These are phyloP conservation scores for Chlamydomonas sp. DNA, from an alignment of 139 green algal genomes.

Conservation along the genomic window DNA sequence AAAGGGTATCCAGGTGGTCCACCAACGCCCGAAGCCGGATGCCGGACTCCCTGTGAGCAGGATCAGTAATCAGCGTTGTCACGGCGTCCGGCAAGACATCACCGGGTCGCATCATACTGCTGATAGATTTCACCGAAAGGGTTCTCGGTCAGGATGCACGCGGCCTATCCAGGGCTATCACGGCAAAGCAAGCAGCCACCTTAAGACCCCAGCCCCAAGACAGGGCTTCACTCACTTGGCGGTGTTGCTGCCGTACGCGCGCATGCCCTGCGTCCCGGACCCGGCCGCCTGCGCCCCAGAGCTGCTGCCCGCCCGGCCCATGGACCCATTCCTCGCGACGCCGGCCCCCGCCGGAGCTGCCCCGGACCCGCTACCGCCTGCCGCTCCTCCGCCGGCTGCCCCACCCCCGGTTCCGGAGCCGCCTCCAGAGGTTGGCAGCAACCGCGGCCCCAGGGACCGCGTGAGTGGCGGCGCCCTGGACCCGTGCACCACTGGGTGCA, in stretches of 20 bases:
- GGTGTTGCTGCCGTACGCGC: neutral
- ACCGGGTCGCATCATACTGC: too few species aligned
- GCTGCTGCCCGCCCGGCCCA: too few species aligned
- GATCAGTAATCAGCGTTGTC: too few species aligned
- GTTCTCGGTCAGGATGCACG: too few species aligned
- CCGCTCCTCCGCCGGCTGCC: neutral
- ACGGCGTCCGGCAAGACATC: too few species aligned
- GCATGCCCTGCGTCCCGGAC: too few species aligned
- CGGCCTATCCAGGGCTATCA: too few species aligned
- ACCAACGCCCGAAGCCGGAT: conserved; percentile 23
- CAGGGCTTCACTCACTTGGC: neutral
- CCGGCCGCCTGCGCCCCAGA: too few species aligned
- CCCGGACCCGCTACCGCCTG: neutral
- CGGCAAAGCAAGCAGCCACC: too few species aligned
- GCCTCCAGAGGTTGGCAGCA: neutral
- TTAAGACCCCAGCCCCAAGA: neutral
- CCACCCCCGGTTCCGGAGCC: too few species aligned
- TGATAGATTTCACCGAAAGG: too few species aligned
- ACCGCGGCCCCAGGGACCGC: neutral
- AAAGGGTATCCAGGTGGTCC: conserved; percentile 26
- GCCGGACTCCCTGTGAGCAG: conserved; percentile 7
- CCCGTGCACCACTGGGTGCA: conserved; percentile 1
- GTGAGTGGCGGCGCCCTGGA: neutral
- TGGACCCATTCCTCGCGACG: neutral
- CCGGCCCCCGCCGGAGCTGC: neutral